Conservation (phyloP, 2,329 filamentous ascomycete species). For the Scytalidium sp. region DNA sequence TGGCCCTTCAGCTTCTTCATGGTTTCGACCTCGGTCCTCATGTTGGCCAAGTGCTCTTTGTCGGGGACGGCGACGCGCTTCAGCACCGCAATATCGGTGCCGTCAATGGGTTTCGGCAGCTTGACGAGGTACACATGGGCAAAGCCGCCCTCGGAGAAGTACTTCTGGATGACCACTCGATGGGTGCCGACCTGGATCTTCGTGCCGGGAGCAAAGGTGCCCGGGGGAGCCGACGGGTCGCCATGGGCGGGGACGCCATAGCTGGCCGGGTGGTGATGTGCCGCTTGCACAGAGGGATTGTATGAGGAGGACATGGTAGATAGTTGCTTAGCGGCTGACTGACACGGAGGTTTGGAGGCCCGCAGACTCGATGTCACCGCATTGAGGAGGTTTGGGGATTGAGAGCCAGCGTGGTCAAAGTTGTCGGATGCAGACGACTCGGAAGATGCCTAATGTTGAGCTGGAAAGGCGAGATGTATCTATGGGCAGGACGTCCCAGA, state of each 20-base stretch:
- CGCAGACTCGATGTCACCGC: constrained; percentile 22
- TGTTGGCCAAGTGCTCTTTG: constrained; percentile 88
- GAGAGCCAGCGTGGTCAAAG: constrained; percentile 4
- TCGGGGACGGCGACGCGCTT: constrained; percentile 94
- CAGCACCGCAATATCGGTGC: constrained; percentile 32
- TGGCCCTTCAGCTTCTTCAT: constrained; percentile 99
- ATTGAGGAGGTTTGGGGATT: constrained; percentile 19
- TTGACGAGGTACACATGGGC: constrained; percentile 97
- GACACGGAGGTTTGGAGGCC: constrained; percentile 9
- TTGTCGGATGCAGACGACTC: constrained; percentile 6
- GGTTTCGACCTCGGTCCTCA: constrained; percentile 98
- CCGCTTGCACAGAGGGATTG: constrained; percentile 33
- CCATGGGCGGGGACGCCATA: constrained; percentile 41
- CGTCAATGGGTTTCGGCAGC: constrained; percentile 56
- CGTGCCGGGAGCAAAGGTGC: constrained; percentile 88
- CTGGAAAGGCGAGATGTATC: neutral
- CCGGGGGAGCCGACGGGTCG: constrained; percentile 56
- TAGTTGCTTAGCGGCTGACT: constrained; percentile 10
- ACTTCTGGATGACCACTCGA: constrained; percentile 91
- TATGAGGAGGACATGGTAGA: constrained; percentile 36
- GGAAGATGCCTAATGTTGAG: neutral
- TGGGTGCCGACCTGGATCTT: constrained; percentile 96
- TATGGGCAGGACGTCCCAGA: too few relatives aligned
- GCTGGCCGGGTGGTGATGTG: constrained; percentile 38
- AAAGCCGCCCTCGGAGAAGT: constrained; percentile 96